Conservation (phyloP, 768 basidiomycete species). For the Amanita pseudoporphyria region DNA sequence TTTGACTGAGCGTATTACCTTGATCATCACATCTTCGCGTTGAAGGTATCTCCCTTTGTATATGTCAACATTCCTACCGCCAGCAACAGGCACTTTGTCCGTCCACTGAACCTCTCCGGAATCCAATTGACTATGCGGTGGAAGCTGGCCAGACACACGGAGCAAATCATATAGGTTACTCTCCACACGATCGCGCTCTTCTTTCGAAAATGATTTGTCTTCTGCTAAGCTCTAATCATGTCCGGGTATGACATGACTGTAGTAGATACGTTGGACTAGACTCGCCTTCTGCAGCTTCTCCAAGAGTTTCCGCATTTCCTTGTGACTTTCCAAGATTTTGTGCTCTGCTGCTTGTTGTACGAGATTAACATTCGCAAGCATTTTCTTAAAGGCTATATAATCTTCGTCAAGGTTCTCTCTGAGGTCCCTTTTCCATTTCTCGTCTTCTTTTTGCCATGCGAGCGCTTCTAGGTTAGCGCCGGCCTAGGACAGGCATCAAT, state of each 20-base stretch:
- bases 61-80: slow-evolving; percentile 42
- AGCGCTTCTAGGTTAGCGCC: neutral
- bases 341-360: slow-evolving; percentile 28
- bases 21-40: slow-evolving; percentile 5
- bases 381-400: slow-evolving; percentile 15
- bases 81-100: slow-evolving; percentile 39
- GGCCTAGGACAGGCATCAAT: slow-evolving; percentile 19
- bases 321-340: slow-evolving; percentile 21
- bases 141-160: slow-evolving; percentile 31
- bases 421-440: slow-evolving; percentile 2
- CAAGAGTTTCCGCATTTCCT: slow-evolving; percentile 33
- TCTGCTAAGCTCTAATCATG: slow-evolving; percentile 22
- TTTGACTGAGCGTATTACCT: slow-evolving; percentile 4
- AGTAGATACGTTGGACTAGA: neutral
- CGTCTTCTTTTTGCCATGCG: neutral
- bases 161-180: slow-evolving; percentile 44
- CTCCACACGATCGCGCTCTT: slow-evolving; percentile 33
- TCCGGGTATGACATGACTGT: neutral
- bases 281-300: slow-evolving; percentile 38
- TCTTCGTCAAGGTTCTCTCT: neutral
- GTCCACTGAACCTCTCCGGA: slow-evolving; percentile 43
- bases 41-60: slow-evolving; percentile 29
- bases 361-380: slow-evolving; percentile 33
- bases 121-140: slow-evolving; percentile 40
- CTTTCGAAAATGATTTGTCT: slow-evolving; percentile 21